Evolutionary conservation across 805 yeast species (phyloP).

Genomic region (Priceomyces castillae): DNA sequence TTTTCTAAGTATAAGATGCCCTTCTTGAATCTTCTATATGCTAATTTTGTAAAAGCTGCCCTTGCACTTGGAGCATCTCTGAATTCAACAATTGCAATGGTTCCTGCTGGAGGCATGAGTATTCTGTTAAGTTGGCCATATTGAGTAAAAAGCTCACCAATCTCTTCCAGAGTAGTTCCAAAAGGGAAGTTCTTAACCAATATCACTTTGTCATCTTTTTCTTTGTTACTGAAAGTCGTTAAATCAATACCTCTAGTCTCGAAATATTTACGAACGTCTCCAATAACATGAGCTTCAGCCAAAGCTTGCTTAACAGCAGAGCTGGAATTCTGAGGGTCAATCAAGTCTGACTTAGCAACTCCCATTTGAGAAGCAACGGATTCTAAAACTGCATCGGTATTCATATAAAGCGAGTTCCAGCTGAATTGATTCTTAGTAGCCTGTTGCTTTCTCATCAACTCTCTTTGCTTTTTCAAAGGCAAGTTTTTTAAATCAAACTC

Average conservation of each 20-base stretch:
- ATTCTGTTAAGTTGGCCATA: slow-evolving; percentile 78
- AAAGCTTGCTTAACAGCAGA: slow-evolving; percentile 96
- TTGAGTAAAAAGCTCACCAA: slow-evolving; percentile 76
- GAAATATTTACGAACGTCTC: slow-evolving; percentile 84
- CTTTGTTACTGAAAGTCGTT: slow-evolving; percentile 59
- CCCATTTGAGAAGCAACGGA: slow-evolving; percentile 87
- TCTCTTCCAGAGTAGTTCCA: slow-evolving; percentile 77
- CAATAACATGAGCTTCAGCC: slow-evolving; percentile 95
- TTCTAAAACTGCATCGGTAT: slow-evolving; percentile 86
- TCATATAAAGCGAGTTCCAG: slow-evolving; percentile 94
- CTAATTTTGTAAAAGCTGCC: slow-evolving; percentile 81
- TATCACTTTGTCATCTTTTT: slow-evolving; percentile 76
- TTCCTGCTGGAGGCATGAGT: slow-evolving; percentile 94
- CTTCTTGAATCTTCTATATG: slow-evolving; percentile 84
- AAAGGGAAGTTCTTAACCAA: slow-evolving; percentile 88
- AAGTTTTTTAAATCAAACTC: slow-evolving; percentile 88
- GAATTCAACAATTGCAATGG: slow-evolving; percentile 91
- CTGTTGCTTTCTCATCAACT: slow-evolving; percentile 75
- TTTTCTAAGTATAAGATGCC: slow-evolving; percentile 87
- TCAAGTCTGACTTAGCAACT: slow-evolving; percentile 72
- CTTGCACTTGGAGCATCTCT: slow-evolving; percentile 81
- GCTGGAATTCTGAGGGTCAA: slow-evolving; percentile 81
- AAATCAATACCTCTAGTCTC: slow-evolving; percentile 84
- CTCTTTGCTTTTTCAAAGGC: slow-evolving; percentile 89
- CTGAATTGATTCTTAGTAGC: slow-evolving; percentile 86